A percentile compares a stretch with the other conserved stretches of the same genome.
phyloP scores from a whole-genome alignment of 257 asterid species.

The Lavandula angustifolia region DNA sequence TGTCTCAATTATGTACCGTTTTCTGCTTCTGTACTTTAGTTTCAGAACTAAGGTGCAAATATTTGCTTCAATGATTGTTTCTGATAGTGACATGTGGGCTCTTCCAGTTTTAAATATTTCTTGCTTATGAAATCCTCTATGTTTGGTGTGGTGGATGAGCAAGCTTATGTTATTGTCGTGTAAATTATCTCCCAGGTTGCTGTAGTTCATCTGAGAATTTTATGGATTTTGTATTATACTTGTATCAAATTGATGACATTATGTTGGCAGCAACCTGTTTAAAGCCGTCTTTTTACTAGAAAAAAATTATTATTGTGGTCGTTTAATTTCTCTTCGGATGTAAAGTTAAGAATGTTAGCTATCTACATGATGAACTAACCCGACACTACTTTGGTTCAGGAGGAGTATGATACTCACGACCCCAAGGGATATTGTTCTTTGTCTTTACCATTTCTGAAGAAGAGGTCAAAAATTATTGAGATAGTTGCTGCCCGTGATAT shows the following conservation, averaged over 20 bases:
- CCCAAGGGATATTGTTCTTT: constrained; percentile 75
- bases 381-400: constrained; percentile 49
- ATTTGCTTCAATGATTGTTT: background rate
- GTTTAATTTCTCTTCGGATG: background rate
- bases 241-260: background rate
- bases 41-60: background rate
- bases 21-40: background rate
- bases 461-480: constrained; percentile 91
- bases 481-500: constrained; percentile 98
- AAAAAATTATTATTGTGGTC: background rate
- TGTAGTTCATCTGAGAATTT: background rate
- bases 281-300: background rate
- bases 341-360: background rate
- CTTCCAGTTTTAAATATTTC: background rate
- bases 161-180: background rate
- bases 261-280: background rate
- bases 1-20: background rate
- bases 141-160: background rate
- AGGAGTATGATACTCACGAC: constrained; percentile 98
- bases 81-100: background rate
- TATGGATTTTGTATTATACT: no score
- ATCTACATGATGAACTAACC: constrained; percentile 28
- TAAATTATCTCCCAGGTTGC: background rate
- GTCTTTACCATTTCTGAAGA: constrained; percentile 83
- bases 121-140: constrained; percentile 8